Conservation (phyloP, 2,329 filamentous ascomycete species). For the Aspergillus brasiliensis region DNA sequence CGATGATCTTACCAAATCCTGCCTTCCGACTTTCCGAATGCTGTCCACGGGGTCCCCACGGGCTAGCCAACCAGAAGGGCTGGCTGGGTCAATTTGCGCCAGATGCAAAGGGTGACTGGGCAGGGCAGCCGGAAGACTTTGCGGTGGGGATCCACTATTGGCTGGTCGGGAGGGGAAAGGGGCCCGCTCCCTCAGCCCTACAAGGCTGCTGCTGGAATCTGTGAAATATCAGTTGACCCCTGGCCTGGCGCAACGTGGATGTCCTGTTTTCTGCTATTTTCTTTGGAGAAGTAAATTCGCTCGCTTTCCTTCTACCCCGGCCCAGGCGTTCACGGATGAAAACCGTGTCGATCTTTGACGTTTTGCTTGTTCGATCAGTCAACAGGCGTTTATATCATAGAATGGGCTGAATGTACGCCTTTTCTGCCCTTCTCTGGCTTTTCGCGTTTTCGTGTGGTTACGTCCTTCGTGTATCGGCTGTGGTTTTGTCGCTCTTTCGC, state of each 20-base stretch:
- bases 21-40: neutral
- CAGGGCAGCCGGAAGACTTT: neutral
- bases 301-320: too few relatives aligned
- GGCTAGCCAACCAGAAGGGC: neutral
- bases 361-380: neutral
- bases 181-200: neutral
- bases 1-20: neutral
- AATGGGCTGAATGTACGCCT: neutral
- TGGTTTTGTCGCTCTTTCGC: neutral
- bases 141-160: neutral
- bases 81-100: neutral
- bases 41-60: neutral
- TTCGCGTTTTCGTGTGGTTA: neutral
- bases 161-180: neutral
- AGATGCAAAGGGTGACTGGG: neutral
- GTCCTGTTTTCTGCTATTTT: neutral
- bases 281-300: neutral
- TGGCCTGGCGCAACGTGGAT: neutral
- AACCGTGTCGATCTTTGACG: neutral
- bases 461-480: neutral
- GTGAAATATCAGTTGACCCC: constrained; percentile 1
- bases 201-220: neutral
- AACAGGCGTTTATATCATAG: neutral
- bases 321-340: neutral
- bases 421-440: neutral